These are phyloP conservation scores for Lachnellula suecica DNA, from an alignment of 2,329 filamentous ascomycete species.

Conservation along the genomic window DNA sequence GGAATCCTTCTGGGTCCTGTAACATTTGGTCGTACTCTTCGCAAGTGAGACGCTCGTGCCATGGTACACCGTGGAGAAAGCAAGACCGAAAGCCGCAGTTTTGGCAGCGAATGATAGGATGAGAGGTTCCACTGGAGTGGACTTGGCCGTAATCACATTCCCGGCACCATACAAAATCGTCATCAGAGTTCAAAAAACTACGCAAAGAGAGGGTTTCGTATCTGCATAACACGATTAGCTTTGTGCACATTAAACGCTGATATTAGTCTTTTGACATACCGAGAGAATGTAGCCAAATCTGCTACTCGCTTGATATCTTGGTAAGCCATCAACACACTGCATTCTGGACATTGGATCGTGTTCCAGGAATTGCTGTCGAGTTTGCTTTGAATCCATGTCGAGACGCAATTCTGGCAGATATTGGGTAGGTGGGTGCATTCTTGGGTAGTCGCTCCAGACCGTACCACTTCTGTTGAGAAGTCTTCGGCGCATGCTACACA, in stretches of 20 bases:
- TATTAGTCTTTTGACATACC: not conserved
- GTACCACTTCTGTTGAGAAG: constrained; percentile 1
- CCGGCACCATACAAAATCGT: constrained; percentile 18
- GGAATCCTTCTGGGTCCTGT: constrained; percentile 10
- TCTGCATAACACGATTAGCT: constrained; percentile 3
- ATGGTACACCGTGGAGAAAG: constrained; percentile 10
- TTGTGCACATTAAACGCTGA: not conserved
- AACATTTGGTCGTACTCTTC: constrained; percentile 18
- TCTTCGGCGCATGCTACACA: constrained; percentile 15
- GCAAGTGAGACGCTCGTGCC: constrained; percentile 17
- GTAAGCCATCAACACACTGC: constrained; percentile 8
- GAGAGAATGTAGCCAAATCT: constrained; percentile 8
- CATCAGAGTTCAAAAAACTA: constrained; percentile 4
- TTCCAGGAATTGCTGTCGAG: constrained; percentile 16
- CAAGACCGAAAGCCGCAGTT: constrained; percentile 15
- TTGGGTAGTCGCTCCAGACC: constrained; percentile 7
- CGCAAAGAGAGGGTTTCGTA: constrained; percentile 17
- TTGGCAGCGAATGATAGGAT: constrained; percentile 12
- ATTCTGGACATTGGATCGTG: constrained; percentile 18
- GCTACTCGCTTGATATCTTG: constrained; percentile 15
- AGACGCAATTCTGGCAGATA: constrained; percentile 9
- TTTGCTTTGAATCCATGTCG: constrained; percentile 10
- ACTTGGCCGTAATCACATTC: constrained; percentile 18
- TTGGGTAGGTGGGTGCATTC: constrained; percentile 11
- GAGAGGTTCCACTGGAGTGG: constrained; percentile 4